Evolutionary conservation across 2,329 filamentous ascomycete species (phyloP), one percentile per base, ranked within the genome.

Genomic region (Blastomyces silverae): DNA sequence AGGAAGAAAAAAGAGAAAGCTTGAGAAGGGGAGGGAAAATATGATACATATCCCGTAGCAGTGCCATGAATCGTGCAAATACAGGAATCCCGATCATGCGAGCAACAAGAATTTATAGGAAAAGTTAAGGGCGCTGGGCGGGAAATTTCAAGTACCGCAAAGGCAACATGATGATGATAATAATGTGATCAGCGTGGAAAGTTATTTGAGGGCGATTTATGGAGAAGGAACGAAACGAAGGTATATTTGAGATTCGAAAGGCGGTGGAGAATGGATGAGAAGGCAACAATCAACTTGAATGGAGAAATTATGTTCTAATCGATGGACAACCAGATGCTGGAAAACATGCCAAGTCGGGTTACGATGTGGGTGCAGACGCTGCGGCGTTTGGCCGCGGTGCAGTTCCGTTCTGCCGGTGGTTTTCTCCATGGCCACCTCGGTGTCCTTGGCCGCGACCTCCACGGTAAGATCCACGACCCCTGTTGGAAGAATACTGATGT

Each of bases 401-500:
- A 52, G 70, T 64, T 61, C 70, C 62, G 53, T 70, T 68, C 39
- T 70, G 70, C 64, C 70, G 73, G 65, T 73, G 71, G 62, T 68
- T 65, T 44, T 78, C 76, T 62, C 70, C 71, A 17, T 73, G 72
- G 17, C 75, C 70, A 61, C 74, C 76, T 66, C 79, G 79, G 62
- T 75, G 77, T 63, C 76, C 77, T 66, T 79, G 77, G 55, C 79
- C 78, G 64, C 78, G 77, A 44, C 76, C 75, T 48, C 78, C 78
- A 64, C 79, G 78, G 66, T 78, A 79, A 56, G 75, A 74, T 57
- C 78, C 78, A 44, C 78, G 74, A 11, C 75, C 77, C 55, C 76
- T 73, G 64, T 72, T 71, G 46, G 72, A 74, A 63, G 73, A 71
- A 67, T 78, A 78, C 64, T 77, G 73, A 66, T 77, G 73, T 61